phyloP scores from a whole-genome alignment of 2,329 filamentous ascomycete genomes.

The Albophoma yamanashiensis region DNA sequence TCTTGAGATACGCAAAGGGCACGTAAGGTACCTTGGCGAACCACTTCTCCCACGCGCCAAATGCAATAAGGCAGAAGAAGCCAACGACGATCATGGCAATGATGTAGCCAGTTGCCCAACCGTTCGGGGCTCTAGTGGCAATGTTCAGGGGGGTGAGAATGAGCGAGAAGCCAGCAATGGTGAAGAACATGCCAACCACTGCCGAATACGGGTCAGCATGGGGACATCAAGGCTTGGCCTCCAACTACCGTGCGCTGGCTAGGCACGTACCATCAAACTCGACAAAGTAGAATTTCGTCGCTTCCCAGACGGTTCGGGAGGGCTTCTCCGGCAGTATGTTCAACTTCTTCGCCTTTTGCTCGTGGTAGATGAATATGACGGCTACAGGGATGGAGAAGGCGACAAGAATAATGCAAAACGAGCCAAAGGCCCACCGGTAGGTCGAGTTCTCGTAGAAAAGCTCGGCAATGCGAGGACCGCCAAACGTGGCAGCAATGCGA shows the following conservation, averaged over 20 bases:
- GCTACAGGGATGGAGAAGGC: slow-evolving; percentile 28
- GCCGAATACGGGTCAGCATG: not conserved
- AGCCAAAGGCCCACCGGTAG: slow-evolving; percentile 44
- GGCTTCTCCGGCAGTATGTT: slow-evolving; percentile 23
- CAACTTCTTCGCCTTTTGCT: slow-evolving; percentile 29
- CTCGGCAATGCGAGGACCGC: slow-evolving; percentile 28
- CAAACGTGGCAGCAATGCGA: slow-evolving; percentile 32
- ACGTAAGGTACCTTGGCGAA: slow-evolving; percentile 47
- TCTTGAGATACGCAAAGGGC: slow-evolving; percentile 33
- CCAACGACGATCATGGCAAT: slow-evolving; percentile 41
- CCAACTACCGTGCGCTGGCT: not conserved
- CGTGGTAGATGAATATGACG: slow-evolving; percentile 21
- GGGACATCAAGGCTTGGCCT: too few relatives aligned
- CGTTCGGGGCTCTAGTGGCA: slow-evolving; percentile 18
- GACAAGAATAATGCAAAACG: slow-evolving; percentile 51
- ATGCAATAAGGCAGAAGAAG: slow-evolving; percentile 32
- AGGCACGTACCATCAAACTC: slow-evolving; percentile 43
- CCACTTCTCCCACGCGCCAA: slow-evolving; percentile 46
- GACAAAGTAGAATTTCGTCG: slow-evolving; percentile 38
- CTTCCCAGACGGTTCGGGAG: slow-evolving; percentile 32
- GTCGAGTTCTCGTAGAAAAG: slow-evolving; percentile 25
- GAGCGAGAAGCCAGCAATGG: slow-evolving; percentile 39
- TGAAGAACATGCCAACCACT: slow-evolving; percentile 38
- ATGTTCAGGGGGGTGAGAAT: slow-evolving; percentile 41
- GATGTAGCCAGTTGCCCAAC: slow-evolving; percentile 31